Base-by-base conservation (phyloP, 139 green algal species). In the Chlorella sp. region DNA sequence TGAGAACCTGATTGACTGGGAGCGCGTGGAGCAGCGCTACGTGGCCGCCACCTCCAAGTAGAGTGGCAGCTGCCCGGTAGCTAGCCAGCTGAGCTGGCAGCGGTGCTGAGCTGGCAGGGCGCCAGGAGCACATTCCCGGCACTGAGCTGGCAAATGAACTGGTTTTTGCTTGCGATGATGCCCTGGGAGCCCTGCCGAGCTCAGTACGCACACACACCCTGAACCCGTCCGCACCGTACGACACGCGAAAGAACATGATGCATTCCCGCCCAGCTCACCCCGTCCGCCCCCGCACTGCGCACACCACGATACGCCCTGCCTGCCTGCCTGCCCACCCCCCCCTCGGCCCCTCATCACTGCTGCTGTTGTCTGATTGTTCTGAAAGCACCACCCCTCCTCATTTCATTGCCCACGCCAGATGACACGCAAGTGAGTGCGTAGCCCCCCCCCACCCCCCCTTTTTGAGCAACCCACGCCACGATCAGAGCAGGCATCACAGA, bases 1-100 rank as follows among this genome's bases (percentile, higher is more conserved):
- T 1, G 93, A 98, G 42, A 96, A 97, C 88, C 94, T 99, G 66
- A 93, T 99, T 71, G 95, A 96, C 94, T 99, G 97, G 97, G 93
- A 98, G 24, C 84, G 80, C 5, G 96, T 98, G 75, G 90, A 86
- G 68, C 76, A 91, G 76, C 79, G 89, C 53, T 91, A 89, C 57
- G 24, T 81, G 34, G 86, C 88, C 36, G 94, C 90, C 78, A 71
- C 37, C 71, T 78, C 71, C 87, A 69, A 82, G 34, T 95, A 40
- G 85, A 39, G 15, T 39, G 34, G 16, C 48, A 68, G 42, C 79
- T 53, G 76, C 36, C 22, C 48, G 48, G 48, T 16, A 57, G 48
- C n/a, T n/a, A n/a, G n/a, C n/a, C n/a, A n/a, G n/a, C 7, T 57
- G 48, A 57, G 48, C 48, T 9, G 48, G 48, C 48, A 9, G 9